Conservation (phyloP, 768 basidiomycete genomes). For the Boletus pseudo-olivaceus region DNA sequence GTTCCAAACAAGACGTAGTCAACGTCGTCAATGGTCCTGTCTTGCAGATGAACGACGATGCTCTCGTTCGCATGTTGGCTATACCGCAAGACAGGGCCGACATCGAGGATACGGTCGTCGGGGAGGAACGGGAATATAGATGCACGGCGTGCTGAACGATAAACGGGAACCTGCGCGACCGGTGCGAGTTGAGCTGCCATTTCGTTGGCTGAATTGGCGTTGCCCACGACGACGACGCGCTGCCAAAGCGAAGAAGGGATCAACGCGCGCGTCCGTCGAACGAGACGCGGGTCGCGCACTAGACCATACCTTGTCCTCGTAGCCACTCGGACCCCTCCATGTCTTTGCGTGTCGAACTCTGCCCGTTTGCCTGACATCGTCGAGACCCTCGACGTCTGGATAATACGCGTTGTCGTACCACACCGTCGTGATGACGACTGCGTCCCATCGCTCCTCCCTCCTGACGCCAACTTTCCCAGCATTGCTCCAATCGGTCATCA, state of each 20-base stretch:
- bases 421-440: constrained; percentile 43
- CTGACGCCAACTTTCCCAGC: constrained; percentile 17
- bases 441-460: constrained; percentile 44
- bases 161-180: constrained; percentile 39
- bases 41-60: constrained; percentile 35
- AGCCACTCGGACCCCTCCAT: constrained; percentile 39
- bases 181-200: constrained; percentile 45
- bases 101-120: constrained; percentile 41
- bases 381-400: constrained; percentile 42
- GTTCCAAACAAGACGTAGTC: constrained; percentile 46
- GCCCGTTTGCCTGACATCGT: constrained; percentile 32
- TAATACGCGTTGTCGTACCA: constrained; percentile 46
- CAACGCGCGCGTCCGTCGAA: neutral
- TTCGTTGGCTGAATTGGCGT: constrained; percentile 53
- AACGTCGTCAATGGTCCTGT: constrained; percentile 37
- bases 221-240: constrained; percentile 47
- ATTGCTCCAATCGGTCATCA: constrained; percentile 35
- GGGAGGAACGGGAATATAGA: constrained; percentile 43
- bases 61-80: constrained; percentile 17
- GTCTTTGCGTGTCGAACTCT: constrained; percentile 41
- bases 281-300: neutral
- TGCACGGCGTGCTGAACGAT: constrained; percentile 44
- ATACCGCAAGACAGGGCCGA: constrained; percentile 40
- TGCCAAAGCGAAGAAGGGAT: constrained; percentile 12
- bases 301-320: constrained; percentile 31